Evolutionary conservation across 257 asterid genomes (phyloP), one percentile per base, ranked within the genome.

Genomic region (Lithospermum erythrorhizon): DNA sequence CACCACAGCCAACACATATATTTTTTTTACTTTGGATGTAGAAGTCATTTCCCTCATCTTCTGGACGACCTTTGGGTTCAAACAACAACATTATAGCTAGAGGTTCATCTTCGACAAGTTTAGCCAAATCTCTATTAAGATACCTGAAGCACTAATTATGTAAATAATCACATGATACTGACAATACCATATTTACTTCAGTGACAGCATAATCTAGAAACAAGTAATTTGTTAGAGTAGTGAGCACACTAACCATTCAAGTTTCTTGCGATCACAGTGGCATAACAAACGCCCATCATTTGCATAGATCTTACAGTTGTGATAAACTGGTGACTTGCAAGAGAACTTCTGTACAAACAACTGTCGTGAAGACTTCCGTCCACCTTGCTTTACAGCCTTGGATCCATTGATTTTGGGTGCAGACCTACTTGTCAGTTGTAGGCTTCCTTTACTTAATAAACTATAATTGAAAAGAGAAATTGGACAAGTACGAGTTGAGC

Each of bases 51-150:
- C 81, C 98, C 79, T 88, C 98, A 65, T 88, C 98, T 77, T 91
- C 97, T 37, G 96, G 98, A 19, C 95, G 95, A 29, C 98, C 98
- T 77, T 88, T 91, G 65, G 98, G 98, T 79, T 91, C 98, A 65
- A 91, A 91, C 63, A 86, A 90, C 56, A 91, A 96, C 79, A 75
- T 77, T 71, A 91, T 84, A 58, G 97, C 89, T 61, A 79, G 82
- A 72, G 95, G 96, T 66, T 88, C 84, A 32, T 82, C 81, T 52
- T 84, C 96, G 61, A 91, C 82, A 55, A 86, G 82, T 73, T 77
- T 88, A n/a, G 98, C 98, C 53, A 91, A 85, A 69, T 82, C 72
- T 59, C 98, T 71, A 57, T 49, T 78, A 59, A 91, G 66, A 73
- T 91, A 91, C 98, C 98, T 91, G 67, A 61, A 66, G 24, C 41